Evolutionary conservation across 768 basidiomycete genomes (phyloP), one percentile per base, ranked within the genome.

Genomic region (Tubosaeta sp.): DNA sequence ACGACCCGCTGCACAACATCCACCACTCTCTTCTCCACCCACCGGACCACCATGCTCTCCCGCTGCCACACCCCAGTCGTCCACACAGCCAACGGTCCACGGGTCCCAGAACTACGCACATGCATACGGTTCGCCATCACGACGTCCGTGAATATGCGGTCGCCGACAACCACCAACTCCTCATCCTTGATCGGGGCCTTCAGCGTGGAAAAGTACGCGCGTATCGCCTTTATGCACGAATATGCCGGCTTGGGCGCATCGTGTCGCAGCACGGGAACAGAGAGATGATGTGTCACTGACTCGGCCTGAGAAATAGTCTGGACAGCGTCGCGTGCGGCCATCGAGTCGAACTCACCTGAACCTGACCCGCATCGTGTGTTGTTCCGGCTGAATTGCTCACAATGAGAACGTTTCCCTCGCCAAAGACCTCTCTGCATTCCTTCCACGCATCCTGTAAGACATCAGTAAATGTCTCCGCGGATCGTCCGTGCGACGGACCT

Each of bases 321-420:
- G 45, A 46, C 12, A n/a, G 22, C 24, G 2, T 32, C n/a, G 27
- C 14, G 12, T 16, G 22, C 13, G 14, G 22, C 11, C 10, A 2
- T 11, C 38, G 19, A 53, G 31, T 34, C 21, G 36, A 44, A 74
- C 78, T 59, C 56, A 91, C 94, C 69, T 94, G 89, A 40, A 97
- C 79, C 13, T 82, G 82, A 18, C 85, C 87, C 0, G 84, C 73
- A 56, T 91, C 90, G 49, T 83, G 76, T 50, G 73, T 78, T 22
- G 90, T 88, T 2, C 95, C 94, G 0, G 92, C 92, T 18, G 94
- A 94, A 65, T 99, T 99, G 67, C 90, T 92, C 30, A 98, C 94
- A 41, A 98, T 82, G 54, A 99, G 72, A 6, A 99, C 80, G 53
- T 91, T 87, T 1, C 77, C 78, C 22, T 82, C 76, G 0, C 89